These are phyloP conservation scores for Skeletonema grethae DNA, from an alignment of 108 stramenopile species.

Conservation along the genomic window DNA sequence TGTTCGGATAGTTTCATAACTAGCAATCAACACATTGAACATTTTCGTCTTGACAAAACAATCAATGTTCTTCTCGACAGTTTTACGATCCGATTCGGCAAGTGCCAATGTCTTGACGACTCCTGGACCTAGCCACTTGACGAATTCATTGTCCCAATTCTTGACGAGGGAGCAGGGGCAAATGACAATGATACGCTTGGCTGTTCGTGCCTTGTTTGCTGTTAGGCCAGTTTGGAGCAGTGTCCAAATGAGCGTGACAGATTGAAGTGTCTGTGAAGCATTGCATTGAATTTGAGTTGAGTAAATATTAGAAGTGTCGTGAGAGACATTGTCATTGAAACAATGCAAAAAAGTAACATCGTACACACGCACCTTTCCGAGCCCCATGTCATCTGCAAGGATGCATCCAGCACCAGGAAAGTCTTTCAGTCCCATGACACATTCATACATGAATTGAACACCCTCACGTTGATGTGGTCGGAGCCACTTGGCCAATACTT, in stretches of 20 bases:
- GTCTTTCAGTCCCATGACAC: slow-evolving; percentile 92
- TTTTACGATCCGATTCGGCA: slow-evolving; percentile 87
- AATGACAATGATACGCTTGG: slow-evolving; percentile 91
- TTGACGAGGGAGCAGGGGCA: slow-evolving; percentile 97
- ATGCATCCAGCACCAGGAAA: slow-evolving; percentile 93
- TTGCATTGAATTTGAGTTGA: neutral
- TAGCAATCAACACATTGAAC: slow-evolving; percentile 87
- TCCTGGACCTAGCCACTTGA: slow-evolving; percentile 94
- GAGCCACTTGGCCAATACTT: slow-evolving; percentile 92
- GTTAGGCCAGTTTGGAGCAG: slow-evolving; percentile 91
- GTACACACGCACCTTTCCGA: slow-evolving; percentile 28
- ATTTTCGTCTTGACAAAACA: slow-evolving; percentile 79
- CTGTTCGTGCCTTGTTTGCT: slow-evolving; percentile 80
- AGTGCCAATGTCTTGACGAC: slow-evolving; percentile 78
- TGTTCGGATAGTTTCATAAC: slow-evolving; percentile 95
- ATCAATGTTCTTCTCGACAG: slow-evolving; percentile 84
- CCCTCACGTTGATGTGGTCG: slow-evolving; percentile 99
- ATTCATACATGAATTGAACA: slow-evolving; percentile 96
- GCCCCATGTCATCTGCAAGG: slow-evolving; percentile 90
- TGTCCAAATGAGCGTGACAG: slow-evolving; percentile 93
- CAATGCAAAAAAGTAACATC: neutral
- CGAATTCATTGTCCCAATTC: slow-evolving; percentile 99
- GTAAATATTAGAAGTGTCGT: neutral
- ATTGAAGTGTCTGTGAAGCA: slow-evolving; percentile 81
- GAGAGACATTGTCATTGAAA: neutral